Percentiles rank a stretch among this genome's conserved stretches.
These are phyloP conservation scores for Alternaria gansuensis DNA, from an alignment of 2,329 filamentous ascomycete species.

Conservation along the genomic window DNA sequence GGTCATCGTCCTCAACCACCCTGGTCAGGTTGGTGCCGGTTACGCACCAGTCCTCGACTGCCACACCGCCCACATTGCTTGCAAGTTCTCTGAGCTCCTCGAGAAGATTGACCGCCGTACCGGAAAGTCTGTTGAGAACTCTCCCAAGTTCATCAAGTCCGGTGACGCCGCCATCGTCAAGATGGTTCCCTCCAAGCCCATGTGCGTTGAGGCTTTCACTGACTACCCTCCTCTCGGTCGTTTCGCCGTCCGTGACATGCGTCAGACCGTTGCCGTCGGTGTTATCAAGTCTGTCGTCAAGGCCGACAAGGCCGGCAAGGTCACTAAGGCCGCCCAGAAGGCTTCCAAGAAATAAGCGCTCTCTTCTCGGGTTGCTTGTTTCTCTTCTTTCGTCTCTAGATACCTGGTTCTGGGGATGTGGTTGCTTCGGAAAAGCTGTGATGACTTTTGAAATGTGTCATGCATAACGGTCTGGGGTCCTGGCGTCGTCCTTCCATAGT, in stretches of 20 bases:
- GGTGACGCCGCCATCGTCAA: conserved; percentile 99
- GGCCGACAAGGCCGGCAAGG: conserved; percentile 61
- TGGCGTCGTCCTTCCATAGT: conserved; percentile 53
- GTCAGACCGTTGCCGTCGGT: conserved; percentile 82
- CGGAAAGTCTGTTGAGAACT: conserved; percentile 91
- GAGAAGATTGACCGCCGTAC: conserved; percentile 99
- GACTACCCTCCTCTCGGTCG: conserved; percentile 99
- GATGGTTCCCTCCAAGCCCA: conserved; percentile 99
- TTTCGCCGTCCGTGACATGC: conserved; percentile 99
- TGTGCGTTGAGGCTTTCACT: conserved; percentile 99
- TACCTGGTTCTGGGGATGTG: conserved; percentile 51
- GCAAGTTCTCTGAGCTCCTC: conserved; percentile 99
- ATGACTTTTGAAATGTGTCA: conserved; percentile 48
- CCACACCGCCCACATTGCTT: conserved; percentile 99
- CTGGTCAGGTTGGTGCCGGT: conserved; percentile 97
- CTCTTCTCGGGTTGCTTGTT: conserved; percentile 43
- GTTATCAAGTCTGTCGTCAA: conserved; percentile 78
- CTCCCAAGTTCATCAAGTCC: conserved; percentile 99
- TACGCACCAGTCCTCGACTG: conserved; percentile 99
- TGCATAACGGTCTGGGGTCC: conserved; percentile 51
- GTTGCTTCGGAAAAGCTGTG: conserved; percentile 51
- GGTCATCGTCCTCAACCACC: conserved; percentile 99
- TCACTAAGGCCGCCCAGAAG: conserved; percentile 60
- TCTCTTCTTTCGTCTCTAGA: conserved; percentile 47
- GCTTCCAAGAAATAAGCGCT: conserved; percentile 55